Conservation (phyloP, 2,329 filamentous ascomycete species). For the Lecanicillium sp. region DNA sequence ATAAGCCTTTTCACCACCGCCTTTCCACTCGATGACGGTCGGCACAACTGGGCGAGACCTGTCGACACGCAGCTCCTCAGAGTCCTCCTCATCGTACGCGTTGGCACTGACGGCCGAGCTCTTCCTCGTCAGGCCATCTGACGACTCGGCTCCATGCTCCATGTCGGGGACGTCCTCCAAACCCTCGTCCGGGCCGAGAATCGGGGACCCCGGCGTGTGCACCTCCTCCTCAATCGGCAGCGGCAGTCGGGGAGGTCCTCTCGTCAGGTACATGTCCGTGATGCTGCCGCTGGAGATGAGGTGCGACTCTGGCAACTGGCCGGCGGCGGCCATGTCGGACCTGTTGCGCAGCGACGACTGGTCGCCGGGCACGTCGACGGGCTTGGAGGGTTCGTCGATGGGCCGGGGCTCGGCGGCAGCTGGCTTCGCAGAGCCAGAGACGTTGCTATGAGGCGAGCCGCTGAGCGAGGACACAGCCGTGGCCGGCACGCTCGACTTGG, state of each 20-base stretch:
- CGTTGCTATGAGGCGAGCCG: slow-evolving; percentile 35
- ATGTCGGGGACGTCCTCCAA: slow-evolving; percentile 43
- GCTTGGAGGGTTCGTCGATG: slow-evolving; percentile 39
- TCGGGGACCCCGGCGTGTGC: slow-evolving; percentile 83
- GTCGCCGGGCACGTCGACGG: slow-evolving; percentile 48
- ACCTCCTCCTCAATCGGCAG: slow-evolving; percentile 90
- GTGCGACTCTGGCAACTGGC: slow-evolving; percentile 29
- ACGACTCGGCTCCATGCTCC: slow-evolving; percentile 36
- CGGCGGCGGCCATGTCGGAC: slow-evolving; percentile 21
- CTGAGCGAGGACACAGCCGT: slow-evolving; percentile 42
- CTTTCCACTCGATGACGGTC: slow-evolving; percentile 78
- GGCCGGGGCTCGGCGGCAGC: slow-evolving; percentile 31
- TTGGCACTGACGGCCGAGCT: slow-evolving; percentile 53
- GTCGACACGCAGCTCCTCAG: slow-evolving; percentile 68
- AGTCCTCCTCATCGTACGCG: slow-evolving; percentile 68
- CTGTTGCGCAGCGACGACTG: slow-evolving; percentile 23
- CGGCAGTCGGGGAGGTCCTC: slow-evolving; percentile 74
- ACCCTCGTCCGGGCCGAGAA: slow-evolving; percentile 67
- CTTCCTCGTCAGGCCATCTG: slow-evolving; percentile 43
- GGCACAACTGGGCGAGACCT: slow-evolving; percentile 73
- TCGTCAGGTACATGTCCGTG: slow-evolving; percentile 55
- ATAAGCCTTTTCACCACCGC: slow-evolving; percentile 81
- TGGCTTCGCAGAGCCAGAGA: slow-evolving; percentile 40
- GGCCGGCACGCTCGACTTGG: slow-evolving; percentile 33
- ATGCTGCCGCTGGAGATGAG: slow-evolving; percentile 48